phyloP scores from a whole-genome alignment of 73 alveolate species.

The Symbiodinium natans region DNA sequence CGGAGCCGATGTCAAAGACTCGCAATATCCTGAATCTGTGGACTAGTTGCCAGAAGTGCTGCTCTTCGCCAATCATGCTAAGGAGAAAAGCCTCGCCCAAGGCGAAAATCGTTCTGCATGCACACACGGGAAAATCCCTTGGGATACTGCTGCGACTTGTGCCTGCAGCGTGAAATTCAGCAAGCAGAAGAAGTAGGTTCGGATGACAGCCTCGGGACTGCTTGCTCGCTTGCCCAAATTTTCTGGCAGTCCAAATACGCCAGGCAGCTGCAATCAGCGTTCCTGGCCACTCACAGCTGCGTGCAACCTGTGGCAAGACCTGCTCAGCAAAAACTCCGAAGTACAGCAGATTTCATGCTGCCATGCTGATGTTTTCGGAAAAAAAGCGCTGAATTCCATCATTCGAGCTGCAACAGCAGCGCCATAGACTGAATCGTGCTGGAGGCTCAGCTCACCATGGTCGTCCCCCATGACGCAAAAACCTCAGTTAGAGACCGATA shows the following conservation, averaged over 20 bases:
- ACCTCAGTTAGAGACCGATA: too few relatives aligned
- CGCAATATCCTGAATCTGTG: too few relatives aligned
- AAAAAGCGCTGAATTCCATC: too few relatives aligned
- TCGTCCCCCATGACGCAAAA: slow-evolving; percentile 26
- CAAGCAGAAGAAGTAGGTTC: background rate
- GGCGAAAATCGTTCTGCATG: background rate
- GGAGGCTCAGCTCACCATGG: background rate
- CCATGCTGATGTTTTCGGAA: background rate
- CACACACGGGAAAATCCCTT: too few relatives aligned
- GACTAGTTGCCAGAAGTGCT: background rate
- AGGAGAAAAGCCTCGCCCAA: slow-evolving; percentile 44
- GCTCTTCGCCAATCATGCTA: slow-evolving; percentile 76
- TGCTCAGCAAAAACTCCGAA: background rate
- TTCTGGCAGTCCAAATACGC: background rate
- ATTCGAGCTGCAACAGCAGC: background rate
- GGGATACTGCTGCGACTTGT: too few relatives aligned
- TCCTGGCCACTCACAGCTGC: slow-evolving; percentile 89
- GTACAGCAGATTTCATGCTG: background rate
- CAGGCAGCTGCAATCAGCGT: slow-evolving; percentile 44
- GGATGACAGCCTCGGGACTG: background rate
- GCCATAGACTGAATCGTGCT: background rate
- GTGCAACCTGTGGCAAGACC: slow-evolving; percentile 79
- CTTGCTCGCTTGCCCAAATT: too few relatives aligned
- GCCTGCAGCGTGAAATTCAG: slow-evolving; percentile 68
- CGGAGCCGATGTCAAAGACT: too few relatives aligned